A percentile compares a stretch with the other conserved stretches of the same genome.
Evolutionary conservation across 176 grass and related monocot genomes (phyloP).

Genomic region (Oryza australiensis): DNA sequence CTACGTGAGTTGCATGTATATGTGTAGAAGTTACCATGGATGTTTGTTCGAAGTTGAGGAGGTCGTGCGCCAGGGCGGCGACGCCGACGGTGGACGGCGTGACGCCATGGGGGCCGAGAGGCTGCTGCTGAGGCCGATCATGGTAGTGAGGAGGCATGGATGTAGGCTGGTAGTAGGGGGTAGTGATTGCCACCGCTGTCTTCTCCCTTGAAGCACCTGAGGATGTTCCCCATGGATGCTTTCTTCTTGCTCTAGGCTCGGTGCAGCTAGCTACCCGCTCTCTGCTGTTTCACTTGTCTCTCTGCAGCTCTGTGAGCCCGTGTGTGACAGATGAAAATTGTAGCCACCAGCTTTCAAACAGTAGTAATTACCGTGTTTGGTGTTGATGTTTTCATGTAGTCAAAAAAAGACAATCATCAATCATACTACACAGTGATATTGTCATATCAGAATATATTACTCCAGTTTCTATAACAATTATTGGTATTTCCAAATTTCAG

Average conservation of each 20-base stretch:
- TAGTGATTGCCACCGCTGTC: background rate
- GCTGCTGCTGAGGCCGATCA: background rate
- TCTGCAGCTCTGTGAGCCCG: too few relatives aligned
- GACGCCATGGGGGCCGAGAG: conserved; percentile 24
- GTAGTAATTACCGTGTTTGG: too few relatives aligned
- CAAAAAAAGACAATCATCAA: too few relatives aligned
- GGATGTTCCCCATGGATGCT: conserved; percentile 44
- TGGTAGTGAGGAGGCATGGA: background rate
- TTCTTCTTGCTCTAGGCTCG: background rate
- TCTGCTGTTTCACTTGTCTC: too few relatives aligned
- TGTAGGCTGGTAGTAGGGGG: conserved; percentile 9
- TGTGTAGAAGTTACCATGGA: conserved; percentile 30
- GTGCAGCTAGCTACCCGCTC: too few relatives aligned
- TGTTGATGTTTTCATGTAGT: too few relatives aligned
- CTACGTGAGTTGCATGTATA: background rate
- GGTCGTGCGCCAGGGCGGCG: conserved; percentile 20
- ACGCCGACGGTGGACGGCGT: background rate
- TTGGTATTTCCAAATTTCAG: too few relatives aligned
- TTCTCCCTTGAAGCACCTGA: conserved; percentile 9
- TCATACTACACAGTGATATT: too few relatives aligned
- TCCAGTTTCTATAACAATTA: too few relatives aligned
- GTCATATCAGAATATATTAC: too few relatives aligned
- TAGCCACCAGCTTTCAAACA: too few relatives aligned
- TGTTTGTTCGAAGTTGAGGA: conserved; percentile 26
- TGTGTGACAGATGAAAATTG: too few relatives aligned